A percentile compares a stretch with the other conserved stretches of the same genome.
phyloP scores from a whole-genome alignment of 805 yeast genomes.

The Suhomyces xylopsoci region DNA sequence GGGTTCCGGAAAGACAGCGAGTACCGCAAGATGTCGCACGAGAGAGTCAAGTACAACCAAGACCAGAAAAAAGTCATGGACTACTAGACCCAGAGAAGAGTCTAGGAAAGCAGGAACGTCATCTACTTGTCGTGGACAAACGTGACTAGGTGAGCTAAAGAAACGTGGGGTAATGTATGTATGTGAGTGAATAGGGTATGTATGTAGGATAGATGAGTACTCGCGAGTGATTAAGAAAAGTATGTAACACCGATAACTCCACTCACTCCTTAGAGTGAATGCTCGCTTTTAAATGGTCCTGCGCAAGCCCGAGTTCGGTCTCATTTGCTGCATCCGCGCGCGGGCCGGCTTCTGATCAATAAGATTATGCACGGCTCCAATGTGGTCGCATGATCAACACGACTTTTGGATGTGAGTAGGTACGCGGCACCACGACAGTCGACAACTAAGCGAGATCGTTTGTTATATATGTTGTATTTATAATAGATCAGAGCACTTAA shows the following conservation, averaged over 20 bases:
- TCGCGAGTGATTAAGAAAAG: background rate
- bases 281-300: background rate
- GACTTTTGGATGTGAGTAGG: background rate
- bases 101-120: too few species aligned
- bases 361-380: slow-evolving; percentile 2
- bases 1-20: slow-evolving; percentile 8
- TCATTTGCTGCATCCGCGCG: background rate
- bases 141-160: too few species aligned
- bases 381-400: background rate
- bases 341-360: slow-evolving; percentile 1
- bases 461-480: background rate
- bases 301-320: background rate
- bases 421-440: background rate
- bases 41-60: slow-evolving; percentile 2
- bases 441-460: background rate
- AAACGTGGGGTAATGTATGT: background rate
- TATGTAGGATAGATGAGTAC: too few species aligned
- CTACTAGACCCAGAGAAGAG: slow-evolving; percentile 1
- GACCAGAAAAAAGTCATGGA: slow-evolving; percentile 4
- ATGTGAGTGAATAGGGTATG: too few species aligned
- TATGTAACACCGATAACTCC: background rate
- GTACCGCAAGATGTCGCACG: slow-evolving; percentile 5
- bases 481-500: background rate
- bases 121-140: too few species aligned
- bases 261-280: background rate